phyloP scores from a whole-genome alignment of 2,329 filamentous ascomycete genomes.

The Ilyonectria mors-panacis region DNA sequence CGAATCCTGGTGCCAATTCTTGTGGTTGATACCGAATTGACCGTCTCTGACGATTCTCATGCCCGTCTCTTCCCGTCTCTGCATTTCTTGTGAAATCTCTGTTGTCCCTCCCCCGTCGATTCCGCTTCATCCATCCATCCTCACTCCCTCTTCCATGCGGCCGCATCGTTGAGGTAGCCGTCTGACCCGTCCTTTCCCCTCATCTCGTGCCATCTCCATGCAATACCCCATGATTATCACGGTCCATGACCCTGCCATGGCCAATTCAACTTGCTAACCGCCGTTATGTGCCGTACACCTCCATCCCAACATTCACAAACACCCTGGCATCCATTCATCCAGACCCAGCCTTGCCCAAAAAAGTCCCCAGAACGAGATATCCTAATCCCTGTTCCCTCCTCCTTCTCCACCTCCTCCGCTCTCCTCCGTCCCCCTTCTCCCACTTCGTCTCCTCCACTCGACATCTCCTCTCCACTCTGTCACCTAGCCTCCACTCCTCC shows the following conservation, averaged over 20 bases:
- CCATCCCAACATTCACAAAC: constrained; percentile 31
- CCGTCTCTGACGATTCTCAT: not conserved
- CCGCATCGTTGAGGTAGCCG: constrained; percentile 14
- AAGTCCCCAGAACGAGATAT: constrained; percentile 36
- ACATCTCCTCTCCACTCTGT: constrained; percentile 27
- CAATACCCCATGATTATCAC: constrained; percentile 21
- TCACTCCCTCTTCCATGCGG: constrained; percentile 2
- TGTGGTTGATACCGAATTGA: not conserved
- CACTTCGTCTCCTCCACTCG: constrained; percentile 35
- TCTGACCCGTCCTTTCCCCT: constrained; percentile 8
- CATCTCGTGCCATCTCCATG: constrained; percentile 26
- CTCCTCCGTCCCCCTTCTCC: constrained; percentile 32
- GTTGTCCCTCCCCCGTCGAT: not conserved
- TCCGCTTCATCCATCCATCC: constrained; percentile 20
- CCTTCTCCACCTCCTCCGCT: constrained; percentile 40
- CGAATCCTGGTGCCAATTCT: not conserved
- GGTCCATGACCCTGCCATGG: constrained; percentile 16
- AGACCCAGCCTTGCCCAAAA: constrained; percentile 27
- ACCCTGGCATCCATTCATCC: constrained; percentile 30
- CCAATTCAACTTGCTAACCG: constrained; percentile 17
- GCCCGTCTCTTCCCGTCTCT: constrained; percentile 21
- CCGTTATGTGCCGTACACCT: constrained; percentile 13
- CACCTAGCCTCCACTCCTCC: constrained; percentile 30
- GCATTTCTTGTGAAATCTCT: not conserved
- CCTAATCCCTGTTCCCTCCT: constrained; percentile 29